Evolutionary conservation across 2,329 filamentous ascomycete species (phyloP), one percentile per base, ranked within the genome.

Genomic region (Talaromyces sp.): DNA sequence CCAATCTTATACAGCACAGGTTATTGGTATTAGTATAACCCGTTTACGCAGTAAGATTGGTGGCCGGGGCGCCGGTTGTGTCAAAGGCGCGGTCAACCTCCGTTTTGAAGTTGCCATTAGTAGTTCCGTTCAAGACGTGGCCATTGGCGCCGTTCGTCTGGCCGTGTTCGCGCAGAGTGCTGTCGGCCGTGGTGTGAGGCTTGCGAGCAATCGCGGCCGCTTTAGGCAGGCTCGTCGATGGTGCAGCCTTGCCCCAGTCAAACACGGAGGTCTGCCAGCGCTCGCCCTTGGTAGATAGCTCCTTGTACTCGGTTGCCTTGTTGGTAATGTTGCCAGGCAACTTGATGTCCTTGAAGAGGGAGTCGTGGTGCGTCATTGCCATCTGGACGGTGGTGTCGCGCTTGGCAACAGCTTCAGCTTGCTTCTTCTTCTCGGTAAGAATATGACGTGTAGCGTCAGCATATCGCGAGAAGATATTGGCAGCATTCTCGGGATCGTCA

Each of bases 251-350:
- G 55, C 95, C 93, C 68, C 98, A 89, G 63, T 86, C 88, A 81
- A 99, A 99, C 70, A 99, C 87, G 10, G 93, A 92, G 64, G 90
- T 96, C 82, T 96, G 89, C 95, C 95, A 99, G 75, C 87, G 88
- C 60, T 96, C 90, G 58, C 95, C 95, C 85, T 95, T 92, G 67
- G 81, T 82, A 9, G 93, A 91, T 62, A 96, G 83, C 25, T 97
- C 87, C 79, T 87, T 91, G 84, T 96, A 98, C 77, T 96, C 92
- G 27, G 91, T 96, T 10, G 93, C 93, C 85, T 96, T 97, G 80
- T 86, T 88, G 68, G 90, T 95, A 74, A 97, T 93, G 60, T 92
- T 93, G 33, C 90, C 90, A 28, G 93, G 92, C 6, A 99, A 83
- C 61, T 88, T 84, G 72, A 99, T 88, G 72, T 93, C 82, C 71